Percentiles rank a stretch among this genome's conserved stretches.
Conservation (phyloP, 495 filamentous ascomycete genomes). For the Trypethelium eluteriae region DNA sequence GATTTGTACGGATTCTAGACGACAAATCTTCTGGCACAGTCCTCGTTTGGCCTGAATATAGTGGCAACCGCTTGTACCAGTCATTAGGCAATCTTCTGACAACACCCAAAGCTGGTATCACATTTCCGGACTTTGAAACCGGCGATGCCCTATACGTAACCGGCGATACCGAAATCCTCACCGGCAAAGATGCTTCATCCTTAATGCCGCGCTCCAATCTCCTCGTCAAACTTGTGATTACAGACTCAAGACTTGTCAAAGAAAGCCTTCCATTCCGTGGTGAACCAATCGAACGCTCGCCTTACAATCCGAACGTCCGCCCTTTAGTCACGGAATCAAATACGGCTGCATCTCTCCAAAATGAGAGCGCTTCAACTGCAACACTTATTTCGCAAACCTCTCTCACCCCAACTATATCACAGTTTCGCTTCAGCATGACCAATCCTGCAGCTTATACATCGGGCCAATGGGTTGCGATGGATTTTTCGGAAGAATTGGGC, state of each 20-base stretch:
- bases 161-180: constrained; percentile 55
- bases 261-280: constrained; percentile 61
- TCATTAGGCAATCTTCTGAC: constrained; percentile 63
- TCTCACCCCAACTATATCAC: constrained; percentile 57
- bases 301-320: constrained; percentile 63
- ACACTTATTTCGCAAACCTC: constrained; percentile 46
- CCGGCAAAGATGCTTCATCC: constrained; percentile 50
- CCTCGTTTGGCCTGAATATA: constrained; percentile 71
- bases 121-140: constrained; percentile 62
- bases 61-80: constrained; percentile 75
- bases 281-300: constrained; percentile 47
- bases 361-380: constrained; percentile 35
- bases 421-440: constrained; percentile 48
- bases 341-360: constrained; percentile 21
- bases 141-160: constrained; percentile 65
- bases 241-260: constrained; percentile 52
- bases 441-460: constrained; percentile 48
- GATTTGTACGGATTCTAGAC: constrained; percentile 59
- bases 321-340: constrained; percentile 46
- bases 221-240: constrained; percentile 57
- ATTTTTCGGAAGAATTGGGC: constrained; percentile 58
- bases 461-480: constrained; percentile 68
- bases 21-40: constrained; percentile 45
- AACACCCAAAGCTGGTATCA: constrained; percentile 57
- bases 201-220: constrained; percentile 63